These are phyloP conservation scores for Middelhovenomyces tepae DNA, from an alignment of 805 yeast species.

Conservation along the genomic window DNA sequence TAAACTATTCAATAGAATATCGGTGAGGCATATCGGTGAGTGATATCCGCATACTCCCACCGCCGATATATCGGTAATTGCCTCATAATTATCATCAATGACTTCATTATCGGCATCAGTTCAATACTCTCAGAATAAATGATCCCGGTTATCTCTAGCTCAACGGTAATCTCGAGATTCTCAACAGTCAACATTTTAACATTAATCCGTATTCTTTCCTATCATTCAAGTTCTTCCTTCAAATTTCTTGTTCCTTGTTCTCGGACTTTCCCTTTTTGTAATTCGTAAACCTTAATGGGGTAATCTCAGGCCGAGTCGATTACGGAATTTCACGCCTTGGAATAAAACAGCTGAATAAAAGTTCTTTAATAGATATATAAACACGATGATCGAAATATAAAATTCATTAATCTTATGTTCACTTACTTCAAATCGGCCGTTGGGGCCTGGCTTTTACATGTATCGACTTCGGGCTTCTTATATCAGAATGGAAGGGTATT, in stretches of 20 bases:
- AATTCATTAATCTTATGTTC: no score
- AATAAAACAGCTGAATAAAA: no score
- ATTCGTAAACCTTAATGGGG: no score
- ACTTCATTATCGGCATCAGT: background rate
- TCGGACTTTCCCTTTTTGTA: no score
- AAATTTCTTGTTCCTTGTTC: background rate
- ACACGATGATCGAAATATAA: no score
- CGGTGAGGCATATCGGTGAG: background rate
- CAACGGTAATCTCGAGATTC: background rate
- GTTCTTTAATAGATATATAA: no score
- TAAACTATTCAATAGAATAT: no score
- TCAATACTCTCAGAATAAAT: background rate
- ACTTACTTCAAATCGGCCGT: slow-evolving; percentile 36
- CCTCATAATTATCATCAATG: background rate
- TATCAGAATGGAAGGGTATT: slow-evolving; percentile 33
- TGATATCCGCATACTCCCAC: background rate
- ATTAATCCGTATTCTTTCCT: background rate
- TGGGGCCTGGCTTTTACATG: slow-evolving; percentile 41
- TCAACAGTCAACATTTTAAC: background rate
- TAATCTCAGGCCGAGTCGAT: no score
- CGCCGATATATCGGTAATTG: background rate
- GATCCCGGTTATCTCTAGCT: background rate
- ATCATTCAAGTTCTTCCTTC: background rate
- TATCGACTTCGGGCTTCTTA: slow-evolving; percentile 37
- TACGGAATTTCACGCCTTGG: no score